Conservation (phyloP, 495 filamentous ascomycete genomes). For the Trichoderma orchidacearum region DNA sequence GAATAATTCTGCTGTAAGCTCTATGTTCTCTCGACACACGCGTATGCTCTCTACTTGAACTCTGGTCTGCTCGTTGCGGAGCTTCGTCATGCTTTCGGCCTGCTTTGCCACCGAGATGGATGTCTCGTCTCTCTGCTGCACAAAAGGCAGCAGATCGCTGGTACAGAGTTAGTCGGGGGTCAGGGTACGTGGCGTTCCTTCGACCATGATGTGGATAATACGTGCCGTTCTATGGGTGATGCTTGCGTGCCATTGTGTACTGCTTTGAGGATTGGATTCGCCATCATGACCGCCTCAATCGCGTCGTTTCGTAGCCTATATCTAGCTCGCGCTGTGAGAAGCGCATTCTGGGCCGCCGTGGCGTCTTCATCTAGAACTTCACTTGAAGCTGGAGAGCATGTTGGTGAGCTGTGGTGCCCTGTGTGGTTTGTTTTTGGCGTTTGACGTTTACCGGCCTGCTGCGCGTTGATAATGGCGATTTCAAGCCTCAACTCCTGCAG, state of each 20-base stretch:
- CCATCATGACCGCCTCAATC: conserved; percentile 49
- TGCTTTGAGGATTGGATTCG: conserved; percentile 62
- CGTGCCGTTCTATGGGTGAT: conserved; percentile 55
- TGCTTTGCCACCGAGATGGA: conserved; percentile 46
- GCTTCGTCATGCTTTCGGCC: conserved; percentile 31
- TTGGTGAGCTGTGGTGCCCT: no score
- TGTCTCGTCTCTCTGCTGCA: conserved; percentile 53
- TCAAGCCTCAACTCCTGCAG: conserved; percentile 58
- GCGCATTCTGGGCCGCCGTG: conserved; percentile 46
- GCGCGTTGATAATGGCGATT: conserved; percentile 50
- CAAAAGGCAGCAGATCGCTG: conserved; percentile 50
- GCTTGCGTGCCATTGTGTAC: conserved; percentile 54
- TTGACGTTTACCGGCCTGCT: conserved; percentile 14
- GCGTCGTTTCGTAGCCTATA: conserved; percentile 54
- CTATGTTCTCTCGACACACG: conserved; percentile 43
- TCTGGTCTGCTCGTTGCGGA: conserved; percentile 32
- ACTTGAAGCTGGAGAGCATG: background rate
- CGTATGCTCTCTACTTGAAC: conserved; percentile 42
- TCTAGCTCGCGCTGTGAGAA: conserved; percentile 53
- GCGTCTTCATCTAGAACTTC: conserved; percentile 15
- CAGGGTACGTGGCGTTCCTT: conserved; percentile 2
- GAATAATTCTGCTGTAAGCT: conserved; percentile 45
- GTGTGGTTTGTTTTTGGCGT: background rate
- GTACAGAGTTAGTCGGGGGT: background rate
- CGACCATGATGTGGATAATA: background rate